Evolutionary conservation across 345 rosid genomes (phyloP).

Genomic region (Hibiscus syriacus): DNA sequence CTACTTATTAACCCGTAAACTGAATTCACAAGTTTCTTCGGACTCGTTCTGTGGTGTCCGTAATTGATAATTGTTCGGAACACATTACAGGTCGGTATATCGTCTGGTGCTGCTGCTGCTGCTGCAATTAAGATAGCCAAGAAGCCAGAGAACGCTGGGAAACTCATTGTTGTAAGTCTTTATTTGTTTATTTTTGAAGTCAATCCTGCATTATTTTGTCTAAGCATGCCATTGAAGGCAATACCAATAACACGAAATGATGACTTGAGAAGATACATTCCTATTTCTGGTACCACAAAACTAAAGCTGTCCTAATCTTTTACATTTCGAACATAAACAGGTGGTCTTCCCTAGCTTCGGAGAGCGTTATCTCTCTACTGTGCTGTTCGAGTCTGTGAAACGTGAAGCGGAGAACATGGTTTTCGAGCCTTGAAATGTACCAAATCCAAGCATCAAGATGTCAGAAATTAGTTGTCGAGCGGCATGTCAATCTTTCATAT

Average conservation of each 20-base stretch:
- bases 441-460: background rate
- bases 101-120: constrained; percentile 56
- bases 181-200: background rate
- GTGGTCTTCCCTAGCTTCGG: constrained; percentile 11
- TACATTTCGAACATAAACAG: too few species aligned
- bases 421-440: constrained; percentile 5
- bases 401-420: too few species aligned
- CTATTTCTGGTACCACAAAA: too few species aligned
- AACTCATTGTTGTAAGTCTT: constrained; percentile 55
- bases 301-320: too few species aligned
- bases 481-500: background rate
- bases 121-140: constrained; percentile 47
- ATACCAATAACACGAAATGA: too few species aligned
- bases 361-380: constrained; percentile 38
- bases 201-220: background rate
- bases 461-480: too few species aligned
- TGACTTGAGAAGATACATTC: too few species aligned
- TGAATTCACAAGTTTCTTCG: background rate
- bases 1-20: background rate
- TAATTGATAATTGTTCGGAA: background rate
- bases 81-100: constrained; percentile 49
- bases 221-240: background rate
- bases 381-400: constrained; percentile 41
- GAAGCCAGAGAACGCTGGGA: constrained; percentile 57
- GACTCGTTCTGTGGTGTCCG: background rate